Conservation (phyloP, 2,329 filamentous ascomycete genomes). For the Diaporthe sp. region DNA sequence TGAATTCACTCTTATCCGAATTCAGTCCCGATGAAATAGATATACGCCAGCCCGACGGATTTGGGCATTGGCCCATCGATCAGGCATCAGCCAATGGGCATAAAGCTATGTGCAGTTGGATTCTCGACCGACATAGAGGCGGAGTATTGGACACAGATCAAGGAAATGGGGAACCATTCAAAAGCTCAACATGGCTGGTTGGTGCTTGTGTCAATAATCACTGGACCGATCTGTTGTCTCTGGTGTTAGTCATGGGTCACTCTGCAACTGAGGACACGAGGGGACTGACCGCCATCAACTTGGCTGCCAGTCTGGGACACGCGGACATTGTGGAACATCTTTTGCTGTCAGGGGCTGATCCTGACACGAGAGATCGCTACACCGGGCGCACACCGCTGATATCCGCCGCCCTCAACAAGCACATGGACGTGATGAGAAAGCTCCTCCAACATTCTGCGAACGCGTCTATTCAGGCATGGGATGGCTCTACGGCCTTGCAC, state of each 20-base stretch:
- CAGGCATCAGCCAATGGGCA: background rate
- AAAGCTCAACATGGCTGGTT: background rate
- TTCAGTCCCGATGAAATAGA: background rate
- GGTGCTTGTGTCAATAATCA: background rate
- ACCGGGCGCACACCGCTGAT: background rate
- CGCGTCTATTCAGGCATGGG: background rate
- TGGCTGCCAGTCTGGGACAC: background rate
- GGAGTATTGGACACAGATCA: fast-evolving
- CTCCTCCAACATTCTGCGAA: background rate
- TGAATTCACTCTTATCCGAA: background rate
- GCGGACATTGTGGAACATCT: background rate
- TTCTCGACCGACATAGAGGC: background rate
- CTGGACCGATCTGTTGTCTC: background rate
- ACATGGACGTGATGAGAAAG: background rate
- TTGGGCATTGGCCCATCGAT: background rate
- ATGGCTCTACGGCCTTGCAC: background rate
- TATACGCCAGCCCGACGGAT: background rate
- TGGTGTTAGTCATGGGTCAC: background rate
- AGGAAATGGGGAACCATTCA: fast-evolving
- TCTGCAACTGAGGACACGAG: background rate
- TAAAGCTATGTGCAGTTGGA: background rate
- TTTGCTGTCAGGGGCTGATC: background rate
- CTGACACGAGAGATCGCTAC: background rate
- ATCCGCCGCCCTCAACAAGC: background rate
- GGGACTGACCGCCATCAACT: background rate